These are phyloP conservation scores for Bauhinia variegata DNA, from an alignment of 306 rosid genomes.

Conservation along the genomic window DNA sequence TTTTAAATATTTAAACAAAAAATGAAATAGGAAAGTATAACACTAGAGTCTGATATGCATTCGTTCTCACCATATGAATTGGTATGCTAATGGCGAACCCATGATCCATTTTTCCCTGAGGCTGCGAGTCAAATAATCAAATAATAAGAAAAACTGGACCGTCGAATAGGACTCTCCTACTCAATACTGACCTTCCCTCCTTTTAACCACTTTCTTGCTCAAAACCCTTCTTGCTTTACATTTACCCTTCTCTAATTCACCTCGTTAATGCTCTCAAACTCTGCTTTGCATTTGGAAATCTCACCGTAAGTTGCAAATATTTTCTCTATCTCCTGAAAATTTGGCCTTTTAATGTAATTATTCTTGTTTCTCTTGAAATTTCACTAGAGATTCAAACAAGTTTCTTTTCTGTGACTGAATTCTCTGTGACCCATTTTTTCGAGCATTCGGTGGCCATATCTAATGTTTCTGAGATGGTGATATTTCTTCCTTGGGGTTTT, in stretches of 20 bases:
- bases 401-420: conserved; percentile 2
- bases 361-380: neutral
- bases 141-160: neutral
- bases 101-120: too few species aligned
- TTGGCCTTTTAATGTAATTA: conserved; percentile 32
- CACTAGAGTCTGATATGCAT: too few species aligned
- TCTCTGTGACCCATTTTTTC: neutral
- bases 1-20: too few species aligned
- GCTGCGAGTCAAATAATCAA: too few species aligned
- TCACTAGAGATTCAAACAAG: conserved; percentile 33
- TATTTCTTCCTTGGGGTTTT: neutral
- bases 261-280: conserved; percentile 3
- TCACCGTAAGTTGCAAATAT: conserved; percentile 40
- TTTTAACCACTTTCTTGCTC: neutral
- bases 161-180: neutral
- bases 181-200: conserved; percentile 28
- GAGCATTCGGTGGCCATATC: conserved; percentile 4
- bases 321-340: neutral
- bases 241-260: neutral
- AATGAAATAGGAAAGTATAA: too few species aligned
- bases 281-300: neutral
- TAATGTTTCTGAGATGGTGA: neutral
- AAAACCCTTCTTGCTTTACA: neutral
- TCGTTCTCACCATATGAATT: too few species aligned
- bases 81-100: too few species aligned